Percentiles rank a stretch among this genome's conserved stretches.
Evolutionary conservation across 805 yeast species (phyloP).

Genomic region (Tetrapisispora pingtungensis): DNA sequence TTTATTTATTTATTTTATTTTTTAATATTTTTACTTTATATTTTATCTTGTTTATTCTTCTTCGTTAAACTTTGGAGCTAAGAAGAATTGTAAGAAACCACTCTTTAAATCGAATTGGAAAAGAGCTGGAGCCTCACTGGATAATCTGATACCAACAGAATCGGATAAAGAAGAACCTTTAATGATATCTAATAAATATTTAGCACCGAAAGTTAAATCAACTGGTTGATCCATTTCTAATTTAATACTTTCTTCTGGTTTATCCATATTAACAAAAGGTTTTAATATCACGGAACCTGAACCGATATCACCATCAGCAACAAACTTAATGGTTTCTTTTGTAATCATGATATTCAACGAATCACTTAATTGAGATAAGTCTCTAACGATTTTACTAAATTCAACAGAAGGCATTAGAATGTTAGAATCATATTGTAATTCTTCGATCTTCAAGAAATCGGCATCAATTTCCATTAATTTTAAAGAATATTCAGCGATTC

Average conservation of each 20-base stretch:
- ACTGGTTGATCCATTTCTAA: constrained; percentile 82
- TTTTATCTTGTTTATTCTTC: constrained; percentile 42
- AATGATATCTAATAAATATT: constrained; percentile 82
- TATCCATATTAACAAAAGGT: constrained; percentile 73
- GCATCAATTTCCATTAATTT: constrained; percentile 95
- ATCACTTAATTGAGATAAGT: constrained; percentile 77
- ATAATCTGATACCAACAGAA: constrained; percentile 72
- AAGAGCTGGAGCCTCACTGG: constrained; percentile 87
- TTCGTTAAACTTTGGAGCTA: constrained; percentile 96
- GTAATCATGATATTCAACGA: constrained; percentile 77
- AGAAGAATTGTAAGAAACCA: constrained; percentile 88
- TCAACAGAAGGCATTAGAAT: constrained; percentile 82
- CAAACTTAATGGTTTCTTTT: constrained; percentile 84
- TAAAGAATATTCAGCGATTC: constrained; percentile 83
- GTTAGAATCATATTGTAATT: constrained; percentile 80
- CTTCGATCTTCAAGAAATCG: constrained; percentile 88
- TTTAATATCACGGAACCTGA: constrained; percentile 78
- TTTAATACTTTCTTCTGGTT: constrained; percentile 62
- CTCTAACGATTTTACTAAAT: constrained; percentile 82
- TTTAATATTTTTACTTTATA: too few relatives aligned
- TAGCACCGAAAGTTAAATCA: constrained; percentile 80
- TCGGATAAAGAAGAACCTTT: constrained; percentile 76
- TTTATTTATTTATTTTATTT: neutral
- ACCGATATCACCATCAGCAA: constrained; percentile 87
- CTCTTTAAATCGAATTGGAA: constrained; percentile 79